Conservation (phyloP, 1,284 basidiomycete genomes). For the Boletus semigastroideus region DNA sequence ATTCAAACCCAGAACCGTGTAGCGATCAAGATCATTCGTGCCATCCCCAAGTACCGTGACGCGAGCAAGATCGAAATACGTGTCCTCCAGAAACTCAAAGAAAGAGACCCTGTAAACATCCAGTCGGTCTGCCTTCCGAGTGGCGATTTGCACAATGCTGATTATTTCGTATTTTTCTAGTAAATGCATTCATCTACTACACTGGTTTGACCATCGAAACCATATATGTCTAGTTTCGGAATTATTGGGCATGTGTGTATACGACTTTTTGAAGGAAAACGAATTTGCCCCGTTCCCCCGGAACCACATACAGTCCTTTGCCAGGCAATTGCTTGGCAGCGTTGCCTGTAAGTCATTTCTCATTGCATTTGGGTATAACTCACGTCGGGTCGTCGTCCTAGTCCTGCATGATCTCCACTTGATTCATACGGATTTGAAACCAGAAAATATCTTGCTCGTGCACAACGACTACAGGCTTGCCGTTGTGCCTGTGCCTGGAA, state of each 20-base stretch:
- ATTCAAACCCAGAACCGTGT: slow-evolving; percentile 76
- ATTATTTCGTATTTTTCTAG: slow-evolving; percentile 43
- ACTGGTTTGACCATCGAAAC: slow-evolving; percentile 96
- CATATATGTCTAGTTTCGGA: slow-evolving; percentile 99
- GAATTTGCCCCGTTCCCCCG: slow-evolving; percentile 95
- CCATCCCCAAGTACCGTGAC: slow-evolving; percentile 96
- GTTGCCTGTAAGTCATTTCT: slow-evolving; percentile 78
- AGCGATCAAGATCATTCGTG: slow-evolving; percentile 98
- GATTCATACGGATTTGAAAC: slow-evolving; percentile 98
- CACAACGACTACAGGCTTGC: slow-evolving; percentile 74
- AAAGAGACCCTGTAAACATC: slow-evolving; percentile 85
- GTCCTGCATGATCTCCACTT: slow-evolving; percentile 91
- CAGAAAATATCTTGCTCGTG: slow-evolving; percentile 96
- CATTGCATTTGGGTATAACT: slow-evolving; percentile 6
- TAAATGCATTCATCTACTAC: slow-evolving; percentile 96
- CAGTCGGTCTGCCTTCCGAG: slow-evolving; percentile 60
- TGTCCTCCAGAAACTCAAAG: slow-evolving; percentile 89
- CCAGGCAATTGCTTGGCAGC: slow-evolving; percentile 87
- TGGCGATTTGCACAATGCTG: slow-evolving; percentile 5
- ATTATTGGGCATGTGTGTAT: slow-evolving; percentile 95
- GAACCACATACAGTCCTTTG: slow-evolving; percentile 95
- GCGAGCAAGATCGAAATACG: slow-evolving; percentile 98
- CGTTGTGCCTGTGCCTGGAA: slow-evolving; percentile 55
- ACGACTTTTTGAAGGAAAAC: slow-evolving; percentile 99
- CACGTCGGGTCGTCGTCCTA: slow-evolving; percentile 35